Conservation (phyloP, 2,329 filamentous ascomycete genomes). For the Sporothrix mexicana region DNA sequence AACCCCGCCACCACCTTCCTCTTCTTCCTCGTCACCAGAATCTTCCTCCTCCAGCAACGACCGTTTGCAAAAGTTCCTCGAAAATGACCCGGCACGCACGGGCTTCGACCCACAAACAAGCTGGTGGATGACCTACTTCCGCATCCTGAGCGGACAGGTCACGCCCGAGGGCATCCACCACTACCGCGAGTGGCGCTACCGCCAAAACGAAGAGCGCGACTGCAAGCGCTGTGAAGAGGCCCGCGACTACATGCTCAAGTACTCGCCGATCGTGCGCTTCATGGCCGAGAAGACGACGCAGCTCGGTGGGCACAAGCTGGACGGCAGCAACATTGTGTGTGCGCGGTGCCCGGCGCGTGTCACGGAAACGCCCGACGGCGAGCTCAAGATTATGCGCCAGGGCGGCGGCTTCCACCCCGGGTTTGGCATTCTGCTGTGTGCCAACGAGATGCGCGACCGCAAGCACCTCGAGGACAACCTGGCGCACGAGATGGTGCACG, state of each 20-base stretch:
- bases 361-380: conserved; percentile 8
- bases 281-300: conserved; percentile 79
- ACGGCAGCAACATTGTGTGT: conserved; percentile 78
- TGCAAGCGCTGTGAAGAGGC: conserved; percentile 80
- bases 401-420: conserved; percentile 84
- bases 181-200: conserved; percentile 79
- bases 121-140: conserved; percentile 86
- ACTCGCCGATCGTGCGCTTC: conserved; percentile 87
- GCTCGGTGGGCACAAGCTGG: conserved; percentile 74
- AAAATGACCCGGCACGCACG: conserved; percentile 65
- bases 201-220: conserved; percentile 75
- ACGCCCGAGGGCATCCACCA: conserved; percentile 70
- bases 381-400: conserved; percentile 61
- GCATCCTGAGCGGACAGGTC: conserved; percentile 76
- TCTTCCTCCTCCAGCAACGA: conserved; percentile 14
- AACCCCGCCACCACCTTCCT: background rate
- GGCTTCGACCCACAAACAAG: conserved; percentile 66
- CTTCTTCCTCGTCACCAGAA: background rate
- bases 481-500: conserved; percentile 97
- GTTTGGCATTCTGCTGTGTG: conserved; percentile 89
- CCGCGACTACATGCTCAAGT: conserved; percentile 81
- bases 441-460: conserved; percentile 82
- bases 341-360: conserved; percentile 71
- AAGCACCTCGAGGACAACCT: conserved; percentile 91
- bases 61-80: conserved; percentile 42